A percentile compares a stretch with the other conserved stretches of the same genome.
Evolutionary conservation across 179 eudicot genomes (phyloP).

Genomic region (Camellia oleifera): DNA sequence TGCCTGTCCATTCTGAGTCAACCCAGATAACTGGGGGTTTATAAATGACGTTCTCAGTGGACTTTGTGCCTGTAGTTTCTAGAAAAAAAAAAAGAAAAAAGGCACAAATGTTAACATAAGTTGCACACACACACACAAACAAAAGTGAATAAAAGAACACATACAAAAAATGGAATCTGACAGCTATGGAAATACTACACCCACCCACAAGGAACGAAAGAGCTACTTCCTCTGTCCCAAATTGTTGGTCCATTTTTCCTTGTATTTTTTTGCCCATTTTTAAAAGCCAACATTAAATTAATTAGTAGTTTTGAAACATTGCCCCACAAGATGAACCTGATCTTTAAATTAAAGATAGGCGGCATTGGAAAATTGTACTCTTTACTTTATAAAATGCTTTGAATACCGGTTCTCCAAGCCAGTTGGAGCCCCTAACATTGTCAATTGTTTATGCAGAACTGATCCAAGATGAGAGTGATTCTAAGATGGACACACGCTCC

Average conservation of each 20-base stretch:
- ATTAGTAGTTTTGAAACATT: neutral
- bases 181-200: neutral
- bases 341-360: neutral
- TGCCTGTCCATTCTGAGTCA: conserved; percentile 78
- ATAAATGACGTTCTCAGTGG: conserved; percentile 63
- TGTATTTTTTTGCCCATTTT: neutral
- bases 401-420: neutral
- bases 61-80: conserved; percentile 70
- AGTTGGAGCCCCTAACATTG: neutral
- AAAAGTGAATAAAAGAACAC: neutral
- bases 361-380: neutral
- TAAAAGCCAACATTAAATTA: neutral
- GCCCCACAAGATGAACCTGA: neutral
- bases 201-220: neutral
- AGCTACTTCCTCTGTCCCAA: neutral
- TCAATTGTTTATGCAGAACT: too few species aligned
- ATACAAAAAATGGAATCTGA: neutral
- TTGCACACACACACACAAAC: neutral
- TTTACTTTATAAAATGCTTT: too few species aligned
- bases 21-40: conserved; percentile 62
- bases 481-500: neutral
- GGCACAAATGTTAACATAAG: neutral
- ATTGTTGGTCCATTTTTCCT: neutral
- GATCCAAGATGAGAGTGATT: too few species aligned
- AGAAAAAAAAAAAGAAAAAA: neutral